A percentile compares a stretch with the other conserved stretches of the same genome.
phyloP scores from a whole-genome alignment of 2,329 filamentous ascomycete species.

The Penicillium sp. region DNA sequence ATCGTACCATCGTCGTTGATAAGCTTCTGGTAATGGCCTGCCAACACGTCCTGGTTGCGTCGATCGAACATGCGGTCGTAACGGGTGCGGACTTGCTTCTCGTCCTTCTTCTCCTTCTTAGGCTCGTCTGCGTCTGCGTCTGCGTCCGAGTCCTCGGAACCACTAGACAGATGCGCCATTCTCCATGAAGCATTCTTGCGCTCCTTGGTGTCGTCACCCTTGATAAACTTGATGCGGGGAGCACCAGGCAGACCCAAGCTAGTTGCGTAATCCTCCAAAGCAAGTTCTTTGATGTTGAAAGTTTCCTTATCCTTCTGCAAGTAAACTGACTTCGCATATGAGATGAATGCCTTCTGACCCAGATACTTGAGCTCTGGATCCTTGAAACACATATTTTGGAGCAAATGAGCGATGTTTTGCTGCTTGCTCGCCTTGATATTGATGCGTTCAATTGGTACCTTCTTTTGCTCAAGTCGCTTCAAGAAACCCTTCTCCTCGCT shows the following conservation, averaged over 20 bases:
- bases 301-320: conserved; percentile 89
- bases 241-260: conserved; percentile 88
- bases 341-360: conserved; percentile 93
- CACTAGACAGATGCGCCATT: conserved; percentile 61
- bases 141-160: conserved; percentile 54
- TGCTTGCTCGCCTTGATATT: conserved; percentile 89
- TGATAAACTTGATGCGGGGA: conserved; percentile 89
- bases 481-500: conserved; percentile 93
- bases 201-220: conserved; percentile 82
- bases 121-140: conserved; percentile 45
- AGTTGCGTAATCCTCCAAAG: conserved; percentile 80
- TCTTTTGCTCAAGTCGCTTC: conserved; percentile 79
- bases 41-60: conserved; percentile 91
- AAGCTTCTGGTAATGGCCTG: conserved; percentile 89
- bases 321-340: conserved; percentile 81
- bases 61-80: conserved; percentile 98
- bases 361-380: conserved; percentile 92
- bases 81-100: conserved; percentile 74
- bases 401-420: conserved; percentile 75
- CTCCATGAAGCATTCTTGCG: conserved; percentile 82
- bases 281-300: conserved; percentile 80
- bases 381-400: conserved; percentile 96
- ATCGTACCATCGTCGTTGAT: conserved; percentile 62
- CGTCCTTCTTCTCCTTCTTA: conserved; percentile 62
- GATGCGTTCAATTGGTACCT: conserved; percentile 83